Evolutionary conservation across 352 stramenopile genomes (phyloP).

Genomic region (Phytophthora ramorum): DNA sequence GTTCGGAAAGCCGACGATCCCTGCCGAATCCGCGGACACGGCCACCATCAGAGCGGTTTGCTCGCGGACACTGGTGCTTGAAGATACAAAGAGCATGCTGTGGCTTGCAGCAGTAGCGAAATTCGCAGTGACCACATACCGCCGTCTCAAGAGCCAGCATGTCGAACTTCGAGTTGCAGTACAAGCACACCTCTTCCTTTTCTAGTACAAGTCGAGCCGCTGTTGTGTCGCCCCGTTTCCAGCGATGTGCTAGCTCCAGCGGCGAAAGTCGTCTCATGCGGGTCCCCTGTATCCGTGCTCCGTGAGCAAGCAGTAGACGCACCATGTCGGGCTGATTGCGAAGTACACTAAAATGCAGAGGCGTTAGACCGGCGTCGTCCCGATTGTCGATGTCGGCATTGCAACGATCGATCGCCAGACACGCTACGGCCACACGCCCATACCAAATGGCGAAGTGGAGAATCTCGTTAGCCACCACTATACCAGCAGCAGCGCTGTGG

Average conservation of each 20-base stretch:
- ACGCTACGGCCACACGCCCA: slow-evolving; percentile 60
- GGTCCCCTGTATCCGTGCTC: slow-evolving; percentile 45
- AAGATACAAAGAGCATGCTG: slow-evolving; percentile 57
- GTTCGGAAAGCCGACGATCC: slow-evolving; percentile 36
- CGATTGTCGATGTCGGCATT: slow-evolving; percentile 74
- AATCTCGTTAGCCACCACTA: slow-evolving; percentile 79
- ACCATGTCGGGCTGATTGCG: slow-evolving; percentile 81
- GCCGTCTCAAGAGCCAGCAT: slow-evolving; percentile 59
- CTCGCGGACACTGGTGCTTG: slow-evolving; percentile 67
- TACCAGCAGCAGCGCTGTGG: slow-evolving; percentile 21
- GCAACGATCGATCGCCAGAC: slow-evolving; percentile 68
- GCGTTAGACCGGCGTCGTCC: slow-evolving; percentile 73
- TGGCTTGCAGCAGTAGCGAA: slow-evolving; percentile 69
- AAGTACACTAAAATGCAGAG: slow-evolving; percentile 81
- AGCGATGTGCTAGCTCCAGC: slow-evolving; percentile 63
- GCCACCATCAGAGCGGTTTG: slow-evolving; percentile 8
- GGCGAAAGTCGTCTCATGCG: slow-evolving; percentile 56
- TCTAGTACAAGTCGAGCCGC: slow-evolving; percentile 72
- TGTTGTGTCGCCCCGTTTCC: slow-evolving; percentile 72
- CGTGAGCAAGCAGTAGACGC: slow-evolving; percentile 65
- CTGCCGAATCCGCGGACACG: slow-evolving; percentile 23
- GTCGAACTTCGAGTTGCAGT: slow-evolving; percentile 81
- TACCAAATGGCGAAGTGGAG: slow-evolving; percentile 83
- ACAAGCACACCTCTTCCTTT: slow-evolving; percentile 77
- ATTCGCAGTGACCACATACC: slow-evolving; percentile 60